Percentiles rank a stretch among this genome's conserved stretches.
These are phyloP conservation scores for Saccharomycopsis synnaedendra DNA, from an alignment of 805 yeast species.

Conservation along the genomic window DNA sequence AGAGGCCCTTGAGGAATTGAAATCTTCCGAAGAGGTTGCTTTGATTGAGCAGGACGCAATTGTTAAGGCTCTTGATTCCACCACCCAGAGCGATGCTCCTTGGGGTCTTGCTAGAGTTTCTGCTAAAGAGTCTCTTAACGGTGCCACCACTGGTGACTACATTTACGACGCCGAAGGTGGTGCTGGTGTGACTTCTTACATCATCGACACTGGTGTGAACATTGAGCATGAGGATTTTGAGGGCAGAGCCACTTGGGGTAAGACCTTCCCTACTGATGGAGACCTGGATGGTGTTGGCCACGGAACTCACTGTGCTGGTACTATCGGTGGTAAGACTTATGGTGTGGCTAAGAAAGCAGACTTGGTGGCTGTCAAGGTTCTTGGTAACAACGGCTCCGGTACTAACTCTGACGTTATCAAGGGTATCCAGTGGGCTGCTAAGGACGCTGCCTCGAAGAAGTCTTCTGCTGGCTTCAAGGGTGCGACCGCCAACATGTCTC, in stretches of 20 bases:
- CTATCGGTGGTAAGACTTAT: constrained; percentile 44
- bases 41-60: constrained; percentile 53
- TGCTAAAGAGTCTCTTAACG: constrained; percentile 47
- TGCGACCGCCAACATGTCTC: constrained; percentile 51
- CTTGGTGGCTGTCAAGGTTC: constrained; percentile 49
- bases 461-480: constrained; percentile 48
- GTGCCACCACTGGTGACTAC: constrained; percentile 39
- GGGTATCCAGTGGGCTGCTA: constrained; percentile 50
- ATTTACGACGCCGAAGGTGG: constrained; percentile 50
- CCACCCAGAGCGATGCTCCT: constrained; percentile 51
- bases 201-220: constrained; percentile 46
- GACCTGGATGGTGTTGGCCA: constrained; percentile 50
- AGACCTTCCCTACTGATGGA: constrained; percentile 33
- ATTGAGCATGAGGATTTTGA: constrained; percentile 42
- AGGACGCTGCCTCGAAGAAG: constrained; percentile 28
- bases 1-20: constrained; percentile 59
- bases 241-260: constrained; percentile 54
- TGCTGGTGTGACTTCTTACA: constrained; percentile 44
- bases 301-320: constrained; percentile 60
- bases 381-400: constrained; percentile 48
- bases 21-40: constrained; percentile 50
- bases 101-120: constrained; percentile 68
- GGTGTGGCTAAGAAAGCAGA: constrained; percentile 52
- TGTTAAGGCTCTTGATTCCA: constrained; percentile 25
- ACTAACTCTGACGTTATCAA: constrained; percentile 49